Evolutionary conservation across 305 asterid species (phyloP).

Genomic region (Stenogyne calaminthoides): DNA sequence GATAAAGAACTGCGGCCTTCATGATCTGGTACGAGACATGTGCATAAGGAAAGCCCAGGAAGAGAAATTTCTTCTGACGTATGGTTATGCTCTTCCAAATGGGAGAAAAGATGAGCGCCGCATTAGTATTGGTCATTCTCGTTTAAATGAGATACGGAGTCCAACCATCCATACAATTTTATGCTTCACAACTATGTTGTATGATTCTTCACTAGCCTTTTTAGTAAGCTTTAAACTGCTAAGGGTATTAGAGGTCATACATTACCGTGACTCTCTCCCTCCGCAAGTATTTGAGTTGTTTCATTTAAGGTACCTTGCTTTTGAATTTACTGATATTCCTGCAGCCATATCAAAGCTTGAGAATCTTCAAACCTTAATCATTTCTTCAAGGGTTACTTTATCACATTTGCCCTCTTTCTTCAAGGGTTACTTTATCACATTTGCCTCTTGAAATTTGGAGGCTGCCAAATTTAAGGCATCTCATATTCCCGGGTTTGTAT

Average conservation of each 20-base stretch:
- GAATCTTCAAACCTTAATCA: neutral
- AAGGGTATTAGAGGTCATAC: no score
- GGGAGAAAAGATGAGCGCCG: neutral
- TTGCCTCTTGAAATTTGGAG: neutral
- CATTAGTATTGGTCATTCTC: neutral
- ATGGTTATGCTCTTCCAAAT: neutral
- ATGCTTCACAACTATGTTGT: no score
- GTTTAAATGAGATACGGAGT: no score
- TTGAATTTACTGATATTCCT: neutral
- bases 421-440: no score
- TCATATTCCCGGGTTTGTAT: neutral
- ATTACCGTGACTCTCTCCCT: neutral
- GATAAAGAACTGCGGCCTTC: no score
- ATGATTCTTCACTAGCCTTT: neutral
- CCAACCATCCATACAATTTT: no score
- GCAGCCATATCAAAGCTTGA: constrained; percentile 13
- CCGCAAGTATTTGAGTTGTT: neutral
- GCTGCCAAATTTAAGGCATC: neutral
- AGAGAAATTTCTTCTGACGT: no score
- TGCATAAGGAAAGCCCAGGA: no score
- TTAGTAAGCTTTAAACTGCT: no score
- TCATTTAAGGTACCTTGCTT: constrained; percentile 15
- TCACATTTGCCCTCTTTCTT: no score
- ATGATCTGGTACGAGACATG: no score
- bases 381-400: neutral